phyloP scores from a whole-genome alignment of 192 early-diverging fungal genomes.

The Rhizoclosmatium sp. region DNA sequence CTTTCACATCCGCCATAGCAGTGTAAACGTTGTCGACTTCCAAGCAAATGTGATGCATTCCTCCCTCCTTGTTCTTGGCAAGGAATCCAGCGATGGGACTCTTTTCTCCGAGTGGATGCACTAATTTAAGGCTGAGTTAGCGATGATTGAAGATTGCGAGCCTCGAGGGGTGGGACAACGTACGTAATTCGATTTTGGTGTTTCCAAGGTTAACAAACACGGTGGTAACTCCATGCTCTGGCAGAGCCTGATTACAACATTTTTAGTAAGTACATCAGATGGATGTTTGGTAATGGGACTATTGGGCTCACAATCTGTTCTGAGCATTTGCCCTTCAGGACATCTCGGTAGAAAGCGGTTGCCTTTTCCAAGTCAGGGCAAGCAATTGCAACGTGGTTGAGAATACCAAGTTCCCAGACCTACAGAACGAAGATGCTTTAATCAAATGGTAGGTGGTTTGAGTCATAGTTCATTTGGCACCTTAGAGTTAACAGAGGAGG shows the following conservation, averaged over 20 bases:
- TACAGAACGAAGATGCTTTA: not conserved
- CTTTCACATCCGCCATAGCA: slow-evolving; percentile 72
- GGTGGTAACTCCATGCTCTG: slow-evolving; percentile 86
- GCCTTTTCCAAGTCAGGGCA: slow-evolving; percentile 78
- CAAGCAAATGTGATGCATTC: slow-evolving; percentile 86
- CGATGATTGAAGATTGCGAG: not conserved
- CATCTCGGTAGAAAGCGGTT: slow-evolving; percentile 71
- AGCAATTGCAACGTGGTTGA: slow-evolving; percentile 88
- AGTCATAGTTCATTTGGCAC: no score
- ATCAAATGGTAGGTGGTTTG: no score
- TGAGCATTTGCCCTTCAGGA: slow-evolving; percentile 76
- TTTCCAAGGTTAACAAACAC: slow-evolving; percentile 87
- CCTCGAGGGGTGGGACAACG: not conserved
- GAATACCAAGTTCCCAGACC: slow-evolving; percentile 74
- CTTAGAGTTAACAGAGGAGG: no score
- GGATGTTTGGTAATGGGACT: not conserved
- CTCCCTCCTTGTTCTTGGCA: slow-evolving; percentile 80
- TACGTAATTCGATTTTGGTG: slow-evolving; percentile 83
- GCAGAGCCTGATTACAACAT: slow-evolving; percentile 56
- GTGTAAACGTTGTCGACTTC: slow-evolving; percentile 74
- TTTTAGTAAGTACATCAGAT: not conserved
- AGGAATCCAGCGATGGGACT: slow-evolving; percentile 82
- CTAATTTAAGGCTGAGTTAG: slow-evolving; percentile 13
- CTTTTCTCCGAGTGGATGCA: slow-evolving; percentile 77
- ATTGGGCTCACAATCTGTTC: slow-evolving; percentile 61